Percentiles rank a stretch among this genome's conserved stretches.
Conservation (phyloP, 495 filamentous ascomycete species). For the Xylaria telfairii region DNA sequence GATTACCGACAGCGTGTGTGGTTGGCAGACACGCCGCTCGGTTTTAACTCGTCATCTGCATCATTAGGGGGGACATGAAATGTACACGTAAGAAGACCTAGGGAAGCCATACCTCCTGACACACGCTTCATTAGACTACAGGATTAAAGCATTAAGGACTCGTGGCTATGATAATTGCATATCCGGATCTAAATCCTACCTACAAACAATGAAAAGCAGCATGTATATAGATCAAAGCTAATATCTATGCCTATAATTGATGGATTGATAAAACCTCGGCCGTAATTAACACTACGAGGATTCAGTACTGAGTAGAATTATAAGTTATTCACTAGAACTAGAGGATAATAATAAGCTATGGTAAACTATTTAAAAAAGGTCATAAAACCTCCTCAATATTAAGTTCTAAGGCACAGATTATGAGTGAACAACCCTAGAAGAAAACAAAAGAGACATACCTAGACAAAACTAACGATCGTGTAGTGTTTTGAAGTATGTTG, state of each 20-base stretch:
- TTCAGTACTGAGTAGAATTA: too few relatives aligned
- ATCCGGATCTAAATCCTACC: neutral
- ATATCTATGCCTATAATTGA: too few relatives aligned
- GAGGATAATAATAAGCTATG: neutral
- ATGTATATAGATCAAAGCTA: neutral
- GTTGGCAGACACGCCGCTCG: neutral
- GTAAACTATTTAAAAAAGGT: neutral
- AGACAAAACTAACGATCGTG: neutral
- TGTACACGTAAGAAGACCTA: neutral
- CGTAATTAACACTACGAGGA: too few relatives aligned
- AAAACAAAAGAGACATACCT: neutral
- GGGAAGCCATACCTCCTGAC: neutral
- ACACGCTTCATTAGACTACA: neutral
- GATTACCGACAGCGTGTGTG: neutral
- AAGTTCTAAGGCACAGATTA: neutral
- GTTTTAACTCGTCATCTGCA: neutral
- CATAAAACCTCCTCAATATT: neutral
- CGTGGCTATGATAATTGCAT: neutral
- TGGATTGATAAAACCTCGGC: too few relatives aligned
- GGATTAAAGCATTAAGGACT: neutral
- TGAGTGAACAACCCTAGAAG: neutral
- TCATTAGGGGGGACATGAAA: neutral
- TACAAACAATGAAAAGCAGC: neutral
- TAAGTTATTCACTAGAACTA: too few relatives aligned
- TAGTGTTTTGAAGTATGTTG: neutral